phyloP scores from a whole-genome alignment of 176 grass and related monocot genomes.

The Musa beccarii region DNA sequence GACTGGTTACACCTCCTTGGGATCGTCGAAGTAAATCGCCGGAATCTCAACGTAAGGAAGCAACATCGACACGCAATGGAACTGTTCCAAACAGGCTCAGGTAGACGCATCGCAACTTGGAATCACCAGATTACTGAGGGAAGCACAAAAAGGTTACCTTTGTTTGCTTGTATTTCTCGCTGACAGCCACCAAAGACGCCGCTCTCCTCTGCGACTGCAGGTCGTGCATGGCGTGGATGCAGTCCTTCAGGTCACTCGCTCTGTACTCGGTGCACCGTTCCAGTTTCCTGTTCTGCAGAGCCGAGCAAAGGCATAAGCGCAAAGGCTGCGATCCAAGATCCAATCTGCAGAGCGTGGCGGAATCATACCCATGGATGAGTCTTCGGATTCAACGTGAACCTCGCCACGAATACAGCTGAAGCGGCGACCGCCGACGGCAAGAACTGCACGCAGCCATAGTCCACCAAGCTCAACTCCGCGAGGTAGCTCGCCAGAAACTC shows the following conservation, averaged over 20 bases:
- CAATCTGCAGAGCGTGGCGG: neutral
- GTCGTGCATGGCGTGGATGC: constrained; percentile 1
- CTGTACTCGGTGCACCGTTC: neutral
- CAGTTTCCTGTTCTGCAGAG: neutral
- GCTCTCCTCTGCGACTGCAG: constrained; percentile 8
- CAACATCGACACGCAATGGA: constrained; percentile 55
- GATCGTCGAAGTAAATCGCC: constrained; percentile 16
- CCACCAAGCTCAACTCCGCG: constrained; percentile 56
- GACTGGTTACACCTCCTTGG: too few relatives aligned
- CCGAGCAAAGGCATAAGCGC: neutral
- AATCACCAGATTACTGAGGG: neutral
- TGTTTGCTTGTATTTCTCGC: constrained; percentile 4
- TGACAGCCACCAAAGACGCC: neutral
- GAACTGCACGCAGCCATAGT: constrained; percentile 39
- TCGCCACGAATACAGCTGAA: constrained; percentile 46
- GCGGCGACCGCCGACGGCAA: constrained; percentile 49
- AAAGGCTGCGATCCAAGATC: neutral
- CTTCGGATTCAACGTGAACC: constrained; percentile 41
- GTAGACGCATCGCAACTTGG: too few relatives aligned
- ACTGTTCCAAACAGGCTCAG: constrained; percentile 35
- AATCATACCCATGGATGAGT: constrained; percentile 45
- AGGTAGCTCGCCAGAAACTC: constrained; percentile 42
- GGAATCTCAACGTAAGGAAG: constrained; percentile 51
- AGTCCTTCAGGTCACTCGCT: constrained; percentile 1
- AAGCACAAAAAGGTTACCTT: neutral